Conservation (phyloP, 768 basidiomycete genomes). For the Gyrodon lividus region DNA sequence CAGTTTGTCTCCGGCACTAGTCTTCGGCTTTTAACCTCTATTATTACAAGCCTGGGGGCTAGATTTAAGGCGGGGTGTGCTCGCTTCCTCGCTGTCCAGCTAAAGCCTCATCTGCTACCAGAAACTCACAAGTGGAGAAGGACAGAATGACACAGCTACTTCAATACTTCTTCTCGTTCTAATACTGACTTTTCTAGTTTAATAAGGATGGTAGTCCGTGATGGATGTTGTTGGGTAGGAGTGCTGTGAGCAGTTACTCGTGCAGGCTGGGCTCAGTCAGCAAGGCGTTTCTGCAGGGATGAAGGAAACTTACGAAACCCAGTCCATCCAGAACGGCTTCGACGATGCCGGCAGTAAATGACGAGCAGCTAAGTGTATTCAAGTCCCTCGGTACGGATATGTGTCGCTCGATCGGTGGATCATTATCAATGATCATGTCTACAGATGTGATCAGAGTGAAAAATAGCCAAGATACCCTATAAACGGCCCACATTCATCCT, state of each 20-base stretch:
- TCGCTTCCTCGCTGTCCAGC: background rate
- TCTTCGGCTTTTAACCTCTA: no score
- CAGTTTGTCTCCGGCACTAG: no score
- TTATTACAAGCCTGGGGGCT: background rate
- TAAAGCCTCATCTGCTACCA: no score
- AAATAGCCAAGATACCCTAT: background rate
- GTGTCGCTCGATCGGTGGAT: constrained; percentile 85
- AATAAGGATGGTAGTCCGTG: constrained; percentile 93
- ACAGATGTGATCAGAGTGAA: constrained; percentile 5
- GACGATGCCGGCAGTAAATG: constrained; percentile 94
- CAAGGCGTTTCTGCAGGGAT: constrained; percentile 1
- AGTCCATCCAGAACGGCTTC: constrained; percentile 95
- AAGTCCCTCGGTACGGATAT: constrained; percentile 95
- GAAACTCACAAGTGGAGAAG: no score
- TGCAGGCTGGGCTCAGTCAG: constrained; percentile 65
- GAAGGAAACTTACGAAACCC: constrained; percentile 72
- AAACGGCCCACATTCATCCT: constrained; percentile 80
- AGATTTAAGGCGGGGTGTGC: no score
- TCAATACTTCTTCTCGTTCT: constrained; percentile 90
- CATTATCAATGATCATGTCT: constrained; percentile 99
- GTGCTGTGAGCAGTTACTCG: constrained; percentile 96
- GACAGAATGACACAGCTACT: constrained; percentile 41
- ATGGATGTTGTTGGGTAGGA: constrained; percentile 74
- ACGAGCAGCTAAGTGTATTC: constrained; percentile 93
- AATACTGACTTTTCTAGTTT: constrained; percentile 92